Evolutionary conservation across 2,329 filamentous ascomycete genomes (phyloP), one percentile per base, ranked within the genome.

Genomic region (Clonostachys solani): DNA sequence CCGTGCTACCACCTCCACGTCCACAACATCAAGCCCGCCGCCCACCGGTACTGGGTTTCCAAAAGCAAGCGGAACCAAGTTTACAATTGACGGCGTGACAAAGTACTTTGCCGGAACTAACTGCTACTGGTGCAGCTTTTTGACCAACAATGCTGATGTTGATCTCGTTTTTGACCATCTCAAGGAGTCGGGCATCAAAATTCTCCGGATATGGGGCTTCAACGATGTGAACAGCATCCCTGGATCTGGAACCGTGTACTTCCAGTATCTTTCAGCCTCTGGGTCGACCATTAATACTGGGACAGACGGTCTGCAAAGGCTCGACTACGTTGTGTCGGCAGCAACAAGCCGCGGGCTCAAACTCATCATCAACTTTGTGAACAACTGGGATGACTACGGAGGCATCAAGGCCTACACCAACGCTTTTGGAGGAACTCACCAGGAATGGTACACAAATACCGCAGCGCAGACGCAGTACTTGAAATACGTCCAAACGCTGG

Each of bases 311-410:
- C 74, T 87, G 9, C 71, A 81, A 60, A 42, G 49, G 23, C 74
- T 87, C 7, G 84, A 87, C 55, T 79, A 78, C 40, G 81, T 86
- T 2, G 81, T 87, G 42, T 59, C 72, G 23, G 69, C 75, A 0
- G 83, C 82, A 3, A 80, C 83, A 59, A 69, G 70, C 29, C 69
- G 77, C 46, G 78, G 75, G 4, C 71, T 86, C 53, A 83, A 84
- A 60, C 65, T 86, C 15, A 81, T 86, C 52, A 75, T 83, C 58
- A 77, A 80, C 54, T 75, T 86, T 40, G 80, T 86, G 47, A 87
- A 87, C 65, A 81, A 87, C 65, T 88, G 83, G 83, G 70, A 69
- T 42, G 84, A 87, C 56, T 86, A 84, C 40, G 83, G 81, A 29
- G 82, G 83, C 43, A 84, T 85, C 65, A 68, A 71, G 12, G 76